These are phyloP conservation scores for Salix brachista DNA, from an alignment of 345 rosid genomes.

Conservation along the genomic window DNA sequence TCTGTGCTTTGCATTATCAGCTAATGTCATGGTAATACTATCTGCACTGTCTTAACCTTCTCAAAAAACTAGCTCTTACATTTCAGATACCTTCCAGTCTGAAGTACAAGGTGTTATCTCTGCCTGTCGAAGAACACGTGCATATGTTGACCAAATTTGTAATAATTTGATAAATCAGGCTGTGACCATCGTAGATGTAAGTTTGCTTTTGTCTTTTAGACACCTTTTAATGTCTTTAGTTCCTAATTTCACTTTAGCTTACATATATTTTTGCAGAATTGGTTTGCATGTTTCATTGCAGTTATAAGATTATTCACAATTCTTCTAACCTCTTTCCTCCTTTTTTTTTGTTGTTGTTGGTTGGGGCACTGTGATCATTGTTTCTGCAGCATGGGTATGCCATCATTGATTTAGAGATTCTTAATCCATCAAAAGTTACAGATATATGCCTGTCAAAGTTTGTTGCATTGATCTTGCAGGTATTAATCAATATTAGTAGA, in stretches of 20 bases:
- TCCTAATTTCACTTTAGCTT: background rate
- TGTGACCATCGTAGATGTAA: slow-evolving; percentile 57
- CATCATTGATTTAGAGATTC: slow-evolving; percentile 56
- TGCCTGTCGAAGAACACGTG: slow-evolving; percentile 66
- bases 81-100: slow-evolving; percentile 54
- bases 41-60: slow-evolving; percentile 1
- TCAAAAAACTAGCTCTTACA: slow-evolving; percentile 11
- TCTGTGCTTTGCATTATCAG: background rate
- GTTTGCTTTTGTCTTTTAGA: slow-evolving; percentile 18
- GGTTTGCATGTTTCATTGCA: background rate
- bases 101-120: slow-evolving; percentile 64
- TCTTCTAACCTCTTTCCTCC: background rate
- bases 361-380: slow-evolving; percentile 8
- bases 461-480: slow-evolving; percentile 65
- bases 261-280: background rate
- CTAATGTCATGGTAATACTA: background rate
- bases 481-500: slow-evolving; percentile 17
- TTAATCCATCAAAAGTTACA: slow-evolving; percentile 47
- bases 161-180: slow-evolving; percentile 46
- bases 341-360: background rate
- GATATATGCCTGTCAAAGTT: slow-evolving; percentile 70
- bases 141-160: slow-evolving; percentile 55
- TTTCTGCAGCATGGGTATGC: slow-evolving; percentile 69
- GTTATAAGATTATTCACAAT: slow-evolving; percentile 4
- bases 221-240: background rate